These are phyloP conservation scores for Hibiscus syriacus DNA, from an alignment of 345 rosid genomes.

Conservation along the genomic window DNA sequence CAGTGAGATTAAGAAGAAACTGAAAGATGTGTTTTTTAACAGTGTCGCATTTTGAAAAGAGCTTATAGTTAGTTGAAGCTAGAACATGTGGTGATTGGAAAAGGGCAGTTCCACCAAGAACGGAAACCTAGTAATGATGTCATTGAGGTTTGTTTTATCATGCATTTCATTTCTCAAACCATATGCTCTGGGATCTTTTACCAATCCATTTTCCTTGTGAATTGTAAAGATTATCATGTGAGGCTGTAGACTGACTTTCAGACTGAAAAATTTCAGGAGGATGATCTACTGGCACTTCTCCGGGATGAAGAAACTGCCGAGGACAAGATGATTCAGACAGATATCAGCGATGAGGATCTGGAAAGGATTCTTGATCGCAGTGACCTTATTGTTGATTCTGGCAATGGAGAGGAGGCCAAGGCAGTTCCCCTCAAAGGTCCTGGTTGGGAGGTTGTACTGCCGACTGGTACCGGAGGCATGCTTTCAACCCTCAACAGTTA, in stretches of 20 bases:
- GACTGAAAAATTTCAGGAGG: slow-evolving; percentile 50
- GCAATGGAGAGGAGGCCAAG: slow-evolving; percentile 16
- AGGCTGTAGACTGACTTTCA: neutral
- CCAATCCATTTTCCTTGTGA: neutral
- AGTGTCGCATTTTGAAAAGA: slow-evolving; percentile 89
- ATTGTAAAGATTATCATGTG: neutral
- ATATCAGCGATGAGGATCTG: slow-evolving; percentile 70
- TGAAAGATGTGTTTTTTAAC: slow-evolving; percentile 14
- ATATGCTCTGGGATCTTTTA: neutral
- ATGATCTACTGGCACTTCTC: slow-evolving; percentile 36
- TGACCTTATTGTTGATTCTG: slow-evolving; percentile 40
- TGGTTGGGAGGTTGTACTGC: slow-evolving; percentile 96
- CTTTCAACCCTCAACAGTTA: slow-evolving; percentile 76
- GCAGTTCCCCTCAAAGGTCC: slow-evolving; percentile 71
- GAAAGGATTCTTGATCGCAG: slow-evolving; percentile 66
- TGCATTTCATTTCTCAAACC: neutral
- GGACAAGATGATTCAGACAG: slow-evolving; percentile 84
- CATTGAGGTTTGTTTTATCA: slow-evolving; percentile 37
- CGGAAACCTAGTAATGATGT: slow-evolving; percentile 26
- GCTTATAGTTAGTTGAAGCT: slow-evolving; percentile 89
- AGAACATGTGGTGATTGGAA: slow-evolving; percentile 92
- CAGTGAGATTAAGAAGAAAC: slow-evolving; percentile 11
- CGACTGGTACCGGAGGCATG: slow-evolving; percentile 61
- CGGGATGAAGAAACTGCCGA: slow-evolving; percentile 76
- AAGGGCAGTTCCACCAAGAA: slow-evolving; percentile 93